These are phyloP conservation scores for Pachyrhizus erosus DNA, from an alignment of 306 rosid species.

Conservation along the genomic window DNA sequence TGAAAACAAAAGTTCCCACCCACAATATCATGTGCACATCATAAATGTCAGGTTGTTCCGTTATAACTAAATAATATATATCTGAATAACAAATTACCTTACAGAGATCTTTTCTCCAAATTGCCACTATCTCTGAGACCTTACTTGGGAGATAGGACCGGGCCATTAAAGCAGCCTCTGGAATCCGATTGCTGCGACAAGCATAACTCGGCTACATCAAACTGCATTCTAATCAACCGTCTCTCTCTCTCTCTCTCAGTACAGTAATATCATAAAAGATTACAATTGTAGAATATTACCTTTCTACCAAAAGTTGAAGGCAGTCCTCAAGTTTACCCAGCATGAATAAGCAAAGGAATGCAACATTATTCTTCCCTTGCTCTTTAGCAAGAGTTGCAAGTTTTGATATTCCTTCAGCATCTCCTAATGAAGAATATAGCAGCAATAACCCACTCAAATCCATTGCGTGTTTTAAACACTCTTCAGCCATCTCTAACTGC, in stretches of 20 bases:
- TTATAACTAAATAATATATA: conserved; percentile 1
- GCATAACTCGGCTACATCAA: conserved; percentile 29
- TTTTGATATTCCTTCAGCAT: conserved; percentile 86
- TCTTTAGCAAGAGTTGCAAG: conserved; percentile 95
- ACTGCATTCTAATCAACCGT: conserved; percentile 20
- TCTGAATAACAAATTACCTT: conserved; percentile 62
- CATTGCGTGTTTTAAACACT: conserved; percentile 87
- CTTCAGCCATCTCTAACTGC: conserved; percentile 99
- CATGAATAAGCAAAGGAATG: conserved; percentile 93
- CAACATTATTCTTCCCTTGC: conserved; percentile 99
- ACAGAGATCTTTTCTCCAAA: conserved; percentile 94
- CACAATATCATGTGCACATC: conserved; percentile 23
- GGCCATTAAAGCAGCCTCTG: conserved; percentile 99
- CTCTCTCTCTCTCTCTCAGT: not conserved
- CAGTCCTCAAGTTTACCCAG: conserved; percentile 98
- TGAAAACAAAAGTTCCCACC: conserved; percentile 7
- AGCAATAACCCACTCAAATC: conserved; percentile 96
- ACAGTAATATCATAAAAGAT: conserved; percentile 23
- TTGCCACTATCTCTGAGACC: conserved; percentile 94
- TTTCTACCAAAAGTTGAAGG: conserved; percentile 91
- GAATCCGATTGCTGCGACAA: conserved; percentile 90
- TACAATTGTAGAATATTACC: conserved; percentile 52
- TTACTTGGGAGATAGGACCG: conserved; percentile 99
- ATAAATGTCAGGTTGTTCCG: conserved; percentile 17
- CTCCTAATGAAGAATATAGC: conserved; percentile 99